Evolutionary conservation across 1,139 yeast species (phyloP).

Genomic region (Candida sojae): DNA sequence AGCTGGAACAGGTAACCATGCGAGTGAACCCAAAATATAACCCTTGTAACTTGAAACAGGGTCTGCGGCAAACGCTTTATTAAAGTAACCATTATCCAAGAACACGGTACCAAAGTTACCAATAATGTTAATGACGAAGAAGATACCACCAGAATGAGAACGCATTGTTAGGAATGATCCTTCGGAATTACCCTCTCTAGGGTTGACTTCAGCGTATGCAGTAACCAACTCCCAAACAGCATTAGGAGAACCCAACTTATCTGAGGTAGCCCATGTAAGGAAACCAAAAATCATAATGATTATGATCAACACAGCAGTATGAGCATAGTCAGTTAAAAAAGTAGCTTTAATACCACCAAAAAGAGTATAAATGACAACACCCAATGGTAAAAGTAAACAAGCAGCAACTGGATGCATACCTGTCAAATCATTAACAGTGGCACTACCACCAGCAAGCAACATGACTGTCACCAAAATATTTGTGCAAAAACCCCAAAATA

Average conservation of each 20-base stretch:
- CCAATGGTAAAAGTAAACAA: constrained; percentile 76
- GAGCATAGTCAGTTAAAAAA: constrained; percentile 83
- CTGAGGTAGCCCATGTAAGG: constrained; percentile 59
- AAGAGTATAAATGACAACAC: constrained; percentile 78
- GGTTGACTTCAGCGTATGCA: constrained; percentile 55
- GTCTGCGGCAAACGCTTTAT: constrained; percentile 84
- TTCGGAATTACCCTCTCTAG: constrained; percentile 76
- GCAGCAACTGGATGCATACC: constrained; percentile 86
- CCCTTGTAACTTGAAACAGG: constrained; percentile 91
- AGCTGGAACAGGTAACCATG: constrained; percentile 91
- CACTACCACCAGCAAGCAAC: constrained; percentile 85
- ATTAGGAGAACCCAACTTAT: constrained; percentile 78
- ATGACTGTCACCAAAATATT: constrained; percentile 85
- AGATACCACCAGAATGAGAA: constrained; percentile 76
- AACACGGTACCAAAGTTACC: constrained; percentile 92
- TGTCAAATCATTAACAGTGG: constrained; percentile 72
- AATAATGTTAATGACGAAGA: constrained; percentile 77
- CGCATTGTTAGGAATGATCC: constrained; percentile 78
- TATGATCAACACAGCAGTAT: constrained; percentile 62
- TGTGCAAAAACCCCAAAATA: constrained; percentile 83
- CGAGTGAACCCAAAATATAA: constrained; percentile 83
- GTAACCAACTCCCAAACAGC: constrained; percentile 71
- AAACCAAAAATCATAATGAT: constrained; percentile 66
- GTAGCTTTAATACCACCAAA: constrained; percentile 93
- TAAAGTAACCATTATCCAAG: constrained; percentile 88